phyloP scores from a whole-genome alignment of 768 basidiomycete genomes.

The Psilocybe azurescens region DNA sequence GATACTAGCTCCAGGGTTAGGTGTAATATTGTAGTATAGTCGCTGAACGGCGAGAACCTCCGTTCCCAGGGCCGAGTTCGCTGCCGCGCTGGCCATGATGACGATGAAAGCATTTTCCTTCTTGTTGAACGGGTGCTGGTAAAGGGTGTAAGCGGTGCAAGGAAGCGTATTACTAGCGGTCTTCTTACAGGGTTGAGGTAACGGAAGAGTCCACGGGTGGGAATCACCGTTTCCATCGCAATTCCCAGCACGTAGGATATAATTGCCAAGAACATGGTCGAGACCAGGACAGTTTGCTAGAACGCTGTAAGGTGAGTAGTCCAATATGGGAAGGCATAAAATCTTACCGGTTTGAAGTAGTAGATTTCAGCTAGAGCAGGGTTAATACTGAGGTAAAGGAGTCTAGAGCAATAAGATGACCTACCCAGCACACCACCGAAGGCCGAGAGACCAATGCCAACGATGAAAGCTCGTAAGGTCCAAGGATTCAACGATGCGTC shows the following conservation, averaged over 20 bases:
- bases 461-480: constrained; percentile 51
- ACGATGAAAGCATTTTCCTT: constrained; percentile 65
- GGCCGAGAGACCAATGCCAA: constrained; percentile 50
- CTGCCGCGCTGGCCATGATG: constrained; percentile 61
- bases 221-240: constrained; percentile 50
- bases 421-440: constrained; percentile 57
- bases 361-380: constrained; percentile 55
- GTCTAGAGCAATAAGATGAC: constrained; percentile 2
- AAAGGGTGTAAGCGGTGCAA: neutral
- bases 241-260: constrained; percentile 56
- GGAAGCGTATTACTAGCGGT: neutral
- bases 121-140: constrained; percentile 63
- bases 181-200: constrained; percentile 57
- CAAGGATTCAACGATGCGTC: constrained; percentile 50
- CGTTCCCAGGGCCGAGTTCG: constrained; percentile 57
- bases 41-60: constrained; percentile 60
- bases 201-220: constrained; percentile 47
- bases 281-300: constrained; percentile 57
- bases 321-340: neutral
- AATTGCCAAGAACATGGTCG: constrained; percentile 58
- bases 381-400: neutral
- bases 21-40: constrained; percentile 56
- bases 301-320: constrained; percentile 1
- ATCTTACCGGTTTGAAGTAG: constrained; percentile 60
- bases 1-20: constrained; percentile 49